phyloP scores from a whole-genome alignment of 2,329 filamentous ascomycete species.

The Fusarium sp. region DNA sequence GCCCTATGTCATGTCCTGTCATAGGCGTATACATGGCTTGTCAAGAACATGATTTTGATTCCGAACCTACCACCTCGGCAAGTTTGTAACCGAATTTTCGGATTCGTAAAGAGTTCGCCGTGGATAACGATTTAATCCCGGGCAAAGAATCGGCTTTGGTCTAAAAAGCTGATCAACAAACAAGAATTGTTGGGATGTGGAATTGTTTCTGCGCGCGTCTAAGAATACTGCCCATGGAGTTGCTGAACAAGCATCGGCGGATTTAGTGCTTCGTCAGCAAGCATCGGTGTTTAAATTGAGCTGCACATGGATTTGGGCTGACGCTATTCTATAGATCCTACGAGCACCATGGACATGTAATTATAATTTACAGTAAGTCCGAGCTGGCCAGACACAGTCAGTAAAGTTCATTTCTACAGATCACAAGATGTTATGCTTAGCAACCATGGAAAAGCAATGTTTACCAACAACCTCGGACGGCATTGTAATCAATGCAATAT shows the following conservation, averaged over 20 bases:
- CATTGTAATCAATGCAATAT: not conserved
- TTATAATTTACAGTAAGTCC: not conserved
- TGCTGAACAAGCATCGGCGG: slow-evolving; percentile 14
- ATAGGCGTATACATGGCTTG: not conserved
- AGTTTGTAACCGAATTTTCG: not conserved
- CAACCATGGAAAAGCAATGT: not conserved
- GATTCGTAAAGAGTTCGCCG: not conserved
- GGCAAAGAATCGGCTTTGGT: not conserved
- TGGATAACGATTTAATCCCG: not conserved
- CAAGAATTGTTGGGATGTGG: not conserved
- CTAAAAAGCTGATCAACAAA: not conserved
- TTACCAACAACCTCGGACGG: not conserved
- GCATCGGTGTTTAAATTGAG: not conserved
- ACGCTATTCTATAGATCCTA: not conserved
- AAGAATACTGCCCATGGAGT: not conserved
- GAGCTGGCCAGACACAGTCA: not conserved
- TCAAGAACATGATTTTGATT: not conserved
- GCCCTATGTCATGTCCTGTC: slow-evolving; percentile 4
- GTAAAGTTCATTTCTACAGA: not conserved
- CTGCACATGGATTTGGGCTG: not conserved
- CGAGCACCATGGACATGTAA: not conserved
- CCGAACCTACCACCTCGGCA: not conserved
- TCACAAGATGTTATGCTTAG: not conserved
- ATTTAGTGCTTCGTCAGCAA: slow-evolving; percentile 31
- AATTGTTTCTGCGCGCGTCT: not conserved